Evolutionary conservation across 805 yeast genomes (phyloP).

Genomic region (Clavispora asparagi): DNA sequence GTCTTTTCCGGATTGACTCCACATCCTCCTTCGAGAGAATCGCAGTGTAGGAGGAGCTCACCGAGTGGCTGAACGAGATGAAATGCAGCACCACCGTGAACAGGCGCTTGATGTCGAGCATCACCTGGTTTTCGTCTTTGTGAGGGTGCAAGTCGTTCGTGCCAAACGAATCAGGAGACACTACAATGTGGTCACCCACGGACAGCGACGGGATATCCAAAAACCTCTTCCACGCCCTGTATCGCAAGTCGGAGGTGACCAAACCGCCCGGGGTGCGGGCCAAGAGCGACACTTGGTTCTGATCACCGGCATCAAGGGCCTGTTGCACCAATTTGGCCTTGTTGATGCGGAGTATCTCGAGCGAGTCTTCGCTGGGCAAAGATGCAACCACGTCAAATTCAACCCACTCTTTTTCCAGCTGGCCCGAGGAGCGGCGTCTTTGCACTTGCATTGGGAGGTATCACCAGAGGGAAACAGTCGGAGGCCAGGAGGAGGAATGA

Average conservation of each 20-base stretch:
- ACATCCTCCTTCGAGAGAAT: slow-evolving; percentile 28
- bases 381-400: slow-evolving; percentile 29
- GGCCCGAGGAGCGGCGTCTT: slow-evolving; percentile 1
- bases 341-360: slow-evolving; percentile 33
- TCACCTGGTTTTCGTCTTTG: slow-evolving; percentile 73
- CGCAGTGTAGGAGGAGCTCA: slow-evolving; percentile 25
- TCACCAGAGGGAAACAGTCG: neutral
- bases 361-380: slow-evolving; percentile 34
- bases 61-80: slow-evolving; percentile 15
- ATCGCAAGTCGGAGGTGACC: slow-evolving; percentile 36
- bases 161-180: slow-evolving; percentile 4
- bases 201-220: slow-evolving; percentile 17
- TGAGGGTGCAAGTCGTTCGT: slow-evolving; percentile 41
- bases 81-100: slow-evolving; percentile 40
- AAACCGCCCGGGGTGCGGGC: slow-evolving; percentile 46
- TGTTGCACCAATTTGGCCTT: slow-evolving; percentile 35
- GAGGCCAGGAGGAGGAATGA: neutral
- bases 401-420: slow-evolving; percentile 25
- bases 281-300: slow-evolving; percentile 23
- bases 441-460: neutral
- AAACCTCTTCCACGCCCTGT: slow-evolving; percentile 48
- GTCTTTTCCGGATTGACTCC: slow-evolving; percentile 32
- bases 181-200: neutral
- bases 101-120: slow-evolving; percentile 72
- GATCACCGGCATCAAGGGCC: slow-evolving; percentile 22